These are phyloP conservation scores for Ananas comosus DNA, from an alignment of 176 grass and related monocot genomes.

Conservation along the genomic window DNA sequence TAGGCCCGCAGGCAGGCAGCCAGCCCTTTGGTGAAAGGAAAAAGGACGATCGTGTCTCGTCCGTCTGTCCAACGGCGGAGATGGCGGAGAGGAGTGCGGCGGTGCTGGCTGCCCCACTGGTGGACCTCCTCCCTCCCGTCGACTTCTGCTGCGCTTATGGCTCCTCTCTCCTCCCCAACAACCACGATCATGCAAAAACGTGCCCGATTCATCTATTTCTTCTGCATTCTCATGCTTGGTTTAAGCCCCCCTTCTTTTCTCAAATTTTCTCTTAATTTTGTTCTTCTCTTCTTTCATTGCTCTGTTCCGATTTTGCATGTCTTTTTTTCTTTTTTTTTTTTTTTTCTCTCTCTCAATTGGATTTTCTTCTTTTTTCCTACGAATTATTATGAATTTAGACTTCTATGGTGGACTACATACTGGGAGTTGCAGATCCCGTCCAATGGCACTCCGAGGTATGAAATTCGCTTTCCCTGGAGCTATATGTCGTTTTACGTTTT, in stretches of 20 bases:
- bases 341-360: no score
- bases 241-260: no score
- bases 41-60: no score
- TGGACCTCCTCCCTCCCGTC: conserved; percentile 54
- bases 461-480: background rate
- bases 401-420: conserved; percentile 91
- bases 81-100: conserved; percentile 10
- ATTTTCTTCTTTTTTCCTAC: background rate
- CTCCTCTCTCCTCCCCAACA: conserved; percentile 63
- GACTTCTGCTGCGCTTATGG: conserved; percentile 92
- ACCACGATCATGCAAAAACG: no score
- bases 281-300: no score
- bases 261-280: no score
- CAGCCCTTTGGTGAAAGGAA: no score
- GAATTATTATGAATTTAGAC: conserved; percentile 11
- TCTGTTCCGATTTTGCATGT: no score
- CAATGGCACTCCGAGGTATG: conserved; percentile 62
- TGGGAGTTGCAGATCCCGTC: conserved; percentile 63
- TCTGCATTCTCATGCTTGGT: no score
- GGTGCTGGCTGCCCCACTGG: conserved; percentile 46
- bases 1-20: background rate
- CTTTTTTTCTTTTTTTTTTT: conserved; percentile 8
- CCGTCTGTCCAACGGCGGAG: background rate
- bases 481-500: background rate
- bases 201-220: no score